Conservation (phyloP, 2,329 filamentous ascomycete species). For the Alternaria atra region DNA sequence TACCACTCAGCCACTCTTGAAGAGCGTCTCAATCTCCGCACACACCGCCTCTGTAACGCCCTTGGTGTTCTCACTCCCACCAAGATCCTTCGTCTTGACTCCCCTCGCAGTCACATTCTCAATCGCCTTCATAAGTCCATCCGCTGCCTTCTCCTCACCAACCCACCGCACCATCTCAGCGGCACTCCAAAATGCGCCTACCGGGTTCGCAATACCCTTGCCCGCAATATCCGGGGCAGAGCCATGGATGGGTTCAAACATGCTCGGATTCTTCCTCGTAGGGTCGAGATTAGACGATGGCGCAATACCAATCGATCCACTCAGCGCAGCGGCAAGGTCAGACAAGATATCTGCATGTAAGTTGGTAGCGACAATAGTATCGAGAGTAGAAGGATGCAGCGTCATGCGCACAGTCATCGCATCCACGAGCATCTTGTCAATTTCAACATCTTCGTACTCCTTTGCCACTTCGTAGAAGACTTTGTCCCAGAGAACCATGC, state of each 20-base stretch:
- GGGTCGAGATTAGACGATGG: slow-evolving; percentile 74
- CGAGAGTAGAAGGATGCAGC: slow-evolving; percentile 55
- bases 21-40: slow-evolving; percentile 59
- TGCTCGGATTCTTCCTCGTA: slow-evolving; percentile 63
- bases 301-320: slow-evolving; percentile 73
- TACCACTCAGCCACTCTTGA: slow-evolving; percentile 25
- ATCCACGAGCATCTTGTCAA: slow-evolving; percentile 61
- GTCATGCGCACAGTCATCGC: slow-evolving; percentile 62
- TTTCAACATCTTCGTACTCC: slow-evolving; percentile 56
- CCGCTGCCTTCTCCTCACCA: slow-evolving; percentile 66
- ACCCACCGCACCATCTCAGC: slow-evolving; percentile 74
- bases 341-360: slow-evolving; percentile 70
- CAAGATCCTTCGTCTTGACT: slow-evolving; percentile 67
- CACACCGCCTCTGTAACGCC: slow-evolving; percentile 68
- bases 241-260: slow-evolving; percentile 72
- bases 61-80: slow-evolving; percentile 65
- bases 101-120: slow-evolving; percentile 67
- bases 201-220: slow-evolving; percentile 69
- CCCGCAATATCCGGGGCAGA: slow-evolving; percentile 72
- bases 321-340: slow-evolving; percentile 71
- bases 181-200: slow-evolving; percentile 74
- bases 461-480: slow-evolving; percentile 58
- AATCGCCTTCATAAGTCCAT: slow-evolving; percentile 65
- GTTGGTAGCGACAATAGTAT: slow-evolving; percentile 61
- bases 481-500: slow-evolving; percentile 61